phyloP scores from a whole-genome alignment of 768 basidiomycete genomes.

The Rickenella mellea region DNA sequence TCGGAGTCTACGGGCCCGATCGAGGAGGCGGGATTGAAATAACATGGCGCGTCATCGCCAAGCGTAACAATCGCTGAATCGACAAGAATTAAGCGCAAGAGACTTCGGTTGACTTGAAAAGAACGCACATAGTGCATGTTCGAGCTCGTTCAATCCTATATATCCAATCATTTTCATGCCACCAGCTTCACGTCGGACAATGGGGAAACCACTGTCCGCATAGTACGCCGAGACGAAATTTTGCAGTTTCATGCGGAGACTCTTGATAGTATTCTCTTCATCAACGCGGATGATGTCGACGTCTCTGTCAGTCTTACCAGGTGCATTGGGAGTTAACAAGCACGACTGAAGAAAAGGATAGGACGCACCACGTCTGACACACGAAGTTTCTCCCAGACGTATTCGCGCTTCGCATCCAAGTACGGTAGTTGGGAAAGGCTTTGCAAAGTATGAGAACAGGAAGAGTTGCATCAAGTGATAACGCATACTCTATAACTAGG shows the following conservation, averaged over 20 bases:
- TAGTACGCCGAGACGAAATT: conserved; percentile 46
- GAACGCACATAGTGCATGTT: conserved; percentile 83
- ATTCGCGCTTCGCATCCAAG: conserved; percentile 84
- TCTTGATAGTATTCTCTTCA: conserved; percentile 65
- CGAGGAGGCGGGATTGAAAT: conserved; percentile 38
- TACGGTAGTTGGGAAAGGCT: conserved; percentile 84
- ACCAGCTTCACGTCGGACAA: conserved; percentile 47
- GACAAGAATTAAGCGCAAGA: too few species aligned
- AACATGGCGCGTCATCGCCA: conserved; percentile 54
- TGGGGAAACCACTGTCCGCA: conserved; percentile 82
- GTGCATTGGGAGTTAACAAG: conserved; percentile 6
- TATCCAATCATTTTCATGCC: conserved; percentile 75
- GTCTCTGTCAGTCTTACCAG: conserved; percentile 49
- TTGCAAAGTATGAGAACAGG: conserved; percentile 1
- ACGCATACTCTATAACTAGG: conserved; percentile 73
- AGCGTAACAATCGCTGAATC: conserved; percentile 51
- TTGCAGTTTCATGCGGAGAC: conserved; percentile 62
- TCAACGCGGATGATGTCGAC: conserved; percentile 69
- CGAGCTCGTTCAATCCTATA: conserved; percentile 86
- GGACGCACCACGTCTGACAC: conserved; percentile 69
- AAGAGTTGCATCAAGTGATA: not conserved
- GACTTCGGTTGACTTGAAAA: too few species aligned
- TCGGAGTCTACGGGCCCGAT: conserved; percentile 43
- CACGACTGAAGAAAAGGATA: not conserved
- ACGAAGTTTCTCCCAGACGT: conserved; percentile 72